Base-by-base conservation (phyloP, 345 rosid species). In the Citrus cavaleriei region DNA sequence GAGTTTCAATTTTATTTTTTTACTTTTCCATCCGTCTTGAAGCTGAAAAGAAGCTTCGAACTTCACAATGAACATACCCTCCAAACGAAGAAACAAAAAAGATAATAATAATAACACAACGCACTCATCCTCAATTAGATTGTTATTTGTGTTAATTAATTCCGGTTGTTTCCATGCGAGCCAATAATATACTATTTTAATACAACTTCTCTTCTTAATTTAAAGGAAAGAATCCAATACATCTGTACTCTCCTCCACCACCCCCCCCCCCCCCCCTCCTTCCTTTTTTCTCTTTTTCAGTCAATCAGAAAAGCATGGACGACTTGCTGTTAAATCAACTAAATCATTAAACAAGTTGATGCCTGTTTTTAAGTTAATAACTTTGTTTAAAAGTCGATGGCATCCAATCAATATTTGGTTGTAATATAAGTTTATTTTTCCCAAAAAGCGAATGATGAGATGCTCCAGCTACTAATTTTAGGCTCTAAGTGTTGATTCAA, bases 141-240 rank as follows among this genome's bases (percentile, higher is more conserved):
- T 10, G 0, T 13, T n/a, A 10, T 14, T 21, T n/a, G 0, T 35
- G 19, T 40, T 37, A 59, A 28, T 37, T 25, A 21, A 28, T 55
- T 72, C 5, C 40, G 10, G 68, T 55, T 22, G 55, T 34, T 73
- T 72, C 28, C 1, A 7, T 0, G 75, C 10, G 42, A 54, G 40
- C 9, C 61, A 0, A 55, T 22, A 21, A 28, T 21, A 19, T n/a
- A 40, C 2, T 24, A 24, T 25, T 42, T 14, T 25, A 7, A 7
- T 14, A 14, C 0, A 35, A 1, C 27, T 40, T 40, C 21, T 14
- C 9, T 22, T 28, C 14, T 34, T 6, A 28, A 22, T 67, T 51
- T 64, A 22, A 51, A 51, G n/a, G 55, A 30, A 76, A 54, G 65
- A 68, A 66, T 54, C 64, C 25, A 24, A 76, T 35, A 66, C 72